phyloP scores from a whole-genome alignment of 1,284 basidiomycete species.

The Puccinia sorghi region DNA sequence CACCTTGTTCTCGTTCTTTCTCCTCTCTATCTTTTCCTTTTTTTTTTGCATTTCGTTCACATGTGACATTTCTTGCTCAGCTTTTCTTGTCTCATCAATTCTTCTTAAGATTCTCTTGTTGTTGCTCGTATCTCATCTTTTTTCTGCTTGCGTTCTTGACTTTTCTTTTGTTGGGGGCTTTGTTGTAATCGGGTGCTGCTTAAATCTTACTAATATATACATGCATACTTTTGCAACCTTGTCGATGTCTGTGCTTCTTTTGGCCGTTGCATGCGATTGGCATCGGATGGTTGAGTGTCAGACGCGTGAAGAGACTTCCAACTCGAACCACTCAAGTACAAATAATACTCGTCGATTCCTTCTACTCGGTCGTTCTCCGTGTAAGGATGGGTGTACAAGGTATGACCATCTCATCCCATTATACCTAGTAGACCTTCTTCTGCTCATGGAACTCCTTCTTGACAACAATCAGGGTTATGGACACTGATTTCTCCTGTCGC shows the following conservation, averaged over 20 bases:
- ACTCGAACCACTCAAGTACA: not conserved
- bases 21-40: too few species aligned
- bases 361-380: not conserved
- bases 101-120: too few species aligned
- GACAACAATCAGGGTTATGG: slow-evolving; percentile 55
- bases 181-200: not conserved
- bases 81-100: not conserved
- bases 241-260: too few species aligned
- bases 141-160: not conserved
- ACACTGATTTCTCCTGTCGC: slow-evolving; percentile 58
- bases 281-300: too few species aligned
- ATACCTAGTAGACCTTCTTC: not conserved
- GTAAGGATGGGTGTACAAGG: slow-evolving; percentile 26
- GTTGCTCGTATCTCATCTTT: not conserved
- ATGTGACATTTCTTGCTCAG: not conserved
- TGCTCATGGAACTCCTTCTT: not conserved
- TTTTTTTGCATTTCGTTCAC: not conserved
- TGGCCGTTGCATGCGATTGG: too few species aligned
- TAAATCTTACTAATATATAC: not conserved
- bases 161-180: not conserved
- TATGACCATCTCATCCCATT: not conserved
- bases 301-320: not conserved
- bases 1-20: too few species aligned
- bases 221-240: not conserved
- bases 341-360: not conserved